phyloP scores from a whole-genome alignment of 768 basidiomycete species.

The Coprinellus micaceus region DNA sequence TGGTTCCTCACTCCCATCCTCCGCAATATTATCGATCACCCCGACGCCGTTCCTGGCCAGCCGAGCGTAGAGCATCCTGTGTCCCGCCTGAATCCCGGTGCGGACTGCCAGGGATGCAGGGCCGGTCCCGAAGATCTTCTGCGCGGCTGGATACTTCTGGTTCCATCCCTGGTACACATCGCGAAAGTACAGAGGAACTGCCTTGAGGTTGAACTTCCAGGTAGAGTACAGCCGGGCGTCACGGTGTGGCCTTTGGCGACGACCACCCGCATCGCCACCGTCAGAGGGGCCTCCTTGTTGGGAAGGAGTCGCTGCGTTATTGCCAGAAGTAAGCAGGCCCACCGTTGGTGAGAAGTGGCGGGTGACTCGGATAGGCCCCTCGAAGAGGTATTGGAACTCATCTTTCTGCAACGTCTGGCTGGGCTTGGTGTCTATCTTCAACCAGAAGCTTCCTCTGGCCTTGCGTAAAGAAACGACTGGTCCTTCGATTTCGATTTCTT shows the following conservation, averaged over 20 bases:
- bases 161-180: constrained; percentile 67
- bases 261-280: neutral
- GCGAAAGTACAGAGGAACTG: constrained; percentile 55
- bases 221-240: constrained; percentile 69
- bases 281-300: neutral
- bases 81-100: constrained; percentile 66
- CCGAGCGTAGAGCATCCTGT: constrained; percentile 71
- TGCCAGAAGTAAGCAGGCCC: constrained; percentile 52
- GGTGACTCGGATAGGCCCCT: constrained; percentile 71
- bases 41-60: constrained; percentile 62
- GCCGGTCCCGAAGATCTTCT: constrained; percentile 60
- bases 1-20: constrained; percentile 5
- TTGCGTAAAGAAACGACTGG: constrained; percentile 39
- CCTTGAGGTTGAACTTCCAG: constrained; percentile 72
- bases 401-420: constrained; percentile 29
- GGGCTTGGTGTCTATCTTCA: constrained; percentile 61
- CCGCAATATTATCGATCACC: constrained; percentile 41
- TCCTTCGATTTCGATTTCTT: constrained; percentile 61
- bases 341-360: constrained; percentile 69
- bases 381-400: constrained; percentile 58
- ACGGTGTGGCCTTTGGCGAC: constrained; percentile 35
- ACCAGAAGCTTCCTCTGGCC: constrained; percentile 60
- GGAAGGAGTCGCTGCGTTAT: neutral
- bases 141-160: constrained; percentile 60
- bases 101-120: constrained; percentile 62